A percentile compares a stretch with the other conserved stretches of the same genome.
These are phyloP conservation scores for Calonectria hongkongensis DNA, from an alignment of 2,329 filamentous ascomycete genomes.

Conservation along the genomic window DNA sequence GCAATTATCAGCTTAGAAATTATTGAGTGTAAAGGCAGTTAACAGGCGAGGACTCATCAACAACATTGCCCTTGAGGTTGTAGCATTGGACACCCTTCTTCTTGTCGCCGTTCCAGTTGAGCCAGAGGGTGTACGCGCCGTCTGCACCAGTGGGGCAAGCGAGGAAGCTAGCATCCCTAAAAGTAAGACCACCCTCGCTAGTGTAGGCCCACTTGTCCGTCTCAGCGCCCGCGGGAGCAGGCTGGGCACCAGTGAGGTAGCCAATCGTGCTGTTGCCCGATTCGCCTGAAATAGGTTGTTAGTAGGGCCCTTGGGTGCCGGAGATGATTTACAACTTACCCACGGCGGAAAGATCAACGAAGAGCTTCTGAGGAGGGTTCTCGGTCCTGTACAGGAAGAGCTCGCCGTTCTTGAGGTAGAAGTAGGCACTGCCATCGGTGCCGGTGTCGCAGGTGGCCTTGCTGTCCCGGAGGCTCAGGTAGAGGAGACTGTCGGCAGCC, in stretches of 20 bases:
- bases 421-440: slow-evolving; percentile 66
- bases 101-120: slow-evolving; percentile 52
- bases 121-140: slow-evolving; percentile 64
- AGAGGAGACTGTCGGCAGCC: slow-evolving; percentile 66
- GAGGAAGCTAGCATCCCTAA: slow-evolving; percentile 66
- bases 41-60: slow-evolving; percentile 55
- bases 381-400: slow-evolving; percentile 67
- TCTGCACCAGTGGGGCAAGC: slow-evolving; percentile 70
- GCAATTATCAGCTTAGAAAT: neutral
- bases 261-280: slow-evolving; percentile 65
- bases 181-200: slow-evolving; percentile 65
- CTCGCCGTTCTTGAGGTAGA: slow-evolving; percentile 66
- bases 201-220: slow-evolving; percentile 68
- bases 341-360: slow-evolving; percentile 75
- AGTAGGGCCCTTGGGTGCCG: neutral
- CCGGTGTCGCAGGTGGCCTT: slow-evolving; percentile 69
- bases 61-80: slow-evolving; percentile 58
- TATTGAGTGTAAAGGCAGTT: slow-evolving; percentile 61
- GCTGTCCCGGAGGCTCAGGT: slow-evolving; percentile 65
- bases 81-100: slow-evolving; percentile 63
- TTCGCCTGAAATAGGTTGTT: slow-evolving; percentile 57
- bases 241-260: slow-evolving; percentile 67
- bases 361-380: slow-evolving; percentile 68
- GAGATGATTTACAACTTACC: slow-evolving; percentile 44
- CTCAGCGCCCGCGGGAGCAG: slow-evolving; percentile 64